phyloP scores from a whole-genome alignment of 495 filamentous ascomycete species.

The Lophium mytilinum region DNA sequence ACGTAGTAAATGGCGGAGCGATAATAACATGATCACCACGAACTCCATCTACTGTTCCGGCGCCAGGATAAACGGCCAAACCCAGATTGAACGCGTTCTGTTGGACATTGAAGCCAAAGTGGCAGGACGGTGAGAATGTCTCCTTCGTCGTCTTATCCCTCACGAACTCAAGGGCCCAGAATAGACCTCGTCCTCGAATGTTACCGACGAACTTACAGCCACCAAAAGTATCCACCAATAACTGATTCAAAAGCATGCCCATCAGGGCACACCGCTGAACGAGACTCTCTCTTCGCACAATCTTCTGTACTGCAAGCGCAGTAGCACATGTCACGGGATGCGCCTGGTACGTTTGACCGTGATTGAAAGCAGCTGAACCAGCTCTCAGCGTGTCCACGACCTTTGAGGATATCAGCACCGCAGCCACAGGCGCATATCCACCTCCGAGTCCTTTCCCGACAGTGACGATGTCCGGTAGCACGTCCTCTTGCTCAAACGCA shows the following conservation, averaged over 20 bases:
- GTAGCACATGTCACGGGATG: conserved; percentile 51
- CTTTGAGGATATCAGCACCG: conserved; percentile 30
- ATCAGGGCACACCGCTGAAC: conserved; percentile 42
- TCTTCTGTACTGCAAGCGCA: conserved; percentile 48
- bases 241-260: conserved; percentile 38
- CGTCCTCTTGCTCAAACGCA: conserved; percentile 37
- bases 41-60: conserved; percentile 57
- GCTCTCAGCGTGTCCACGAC: conserved; percentile 30
- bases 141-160: conserved; percentile 44
- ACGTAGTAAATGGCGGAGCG: conserved; percentile 62
- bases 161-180: conserved; percentile 58
- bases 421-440: conserved; percentile 38
- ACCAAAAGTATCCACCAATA: conserved; percentile 39
- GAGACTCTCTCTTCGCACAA: conserved; percentile 41
- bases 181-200: conserved; percentile 57
- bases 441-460: conserved; percentile 39
- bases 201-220: conserved; percentile 52
- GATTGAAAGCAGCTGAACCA: conserved; percentile 40
- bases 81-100: conserved; percentile 39
- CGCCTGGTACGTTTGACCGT: conserved; percentile 54
- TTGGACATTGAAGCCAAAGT: conserved; percentile 42
- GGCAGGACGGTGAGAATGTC: conserved; percentile 31
- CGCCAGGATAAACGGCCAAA: conserved; percentile 36
- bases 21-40: conserved; percentile 67
- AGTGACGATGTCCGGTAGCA: conserved; percentile 36